phyloP scores from a whole-genome alignment of 139 green algal species.

The Gonium pectorale region DNA sequence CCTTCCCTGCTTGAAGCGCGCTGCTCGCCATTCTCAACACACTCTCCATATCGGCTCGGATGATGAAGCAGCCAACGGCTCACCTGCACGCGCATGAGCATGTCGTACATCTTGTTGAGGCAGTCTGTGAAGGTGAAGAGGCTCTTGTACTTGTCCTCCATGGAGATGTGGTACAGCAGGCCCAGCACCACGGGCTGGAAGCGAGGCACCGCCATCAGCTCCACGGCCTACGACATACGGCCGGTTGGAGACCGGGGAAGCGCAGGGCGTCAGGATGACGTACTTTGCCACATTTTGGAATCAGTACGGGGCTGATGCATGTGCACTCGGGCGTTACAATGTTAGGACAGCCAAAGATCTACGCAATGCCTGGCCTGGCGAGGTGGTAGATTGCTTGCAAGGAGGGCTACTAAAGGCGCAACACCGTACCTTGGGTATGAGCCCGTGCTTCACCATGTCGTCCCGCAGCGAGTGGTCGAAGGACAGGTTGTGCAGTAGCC shows the following conservation, averaged over 20 bases:
- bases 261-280: no score
- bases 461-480: slow-evolving; percentile 82
- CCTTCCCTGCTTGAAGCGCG: no score
- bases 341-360: no score
- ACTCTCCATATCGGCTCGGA: background rate
- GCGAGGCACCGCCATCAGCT: slow-evolving; percentile 65
- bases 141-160: slow-evolving; percentile 83
- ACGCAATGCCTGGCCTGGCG: no score
- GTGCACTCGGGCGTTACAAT: no score
- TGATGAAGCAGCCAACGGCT: no score
- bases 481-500: slow-evolving; percentile 91
- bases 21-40: background rate
- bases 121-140: slow-evolving; percentile 85
- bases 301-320: no score
- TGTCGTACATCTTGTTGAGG: slow-evolving; percentile 67
- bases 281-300: no score
- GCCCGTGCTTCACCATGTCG: slow-evolving; percentile 79
- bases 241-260: no score
- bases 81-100: slow-evolving; percentile 66
- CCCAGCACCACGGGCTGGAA: slow-evolving; percentile 78
- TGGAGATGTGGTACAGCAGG: slow-evolving; percentile 89
- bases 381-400: no score
- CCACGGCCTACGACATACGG: no score
- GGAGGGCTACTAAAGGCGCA: no score
- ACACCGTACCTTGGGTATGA: slow-evolving; percentile 84